Evolutionary conservation across 257 asterid genomes (phyloP), one percentile per base, ranked within the genome.

Genomic region (Solanum lycopersicoides): DNA sequence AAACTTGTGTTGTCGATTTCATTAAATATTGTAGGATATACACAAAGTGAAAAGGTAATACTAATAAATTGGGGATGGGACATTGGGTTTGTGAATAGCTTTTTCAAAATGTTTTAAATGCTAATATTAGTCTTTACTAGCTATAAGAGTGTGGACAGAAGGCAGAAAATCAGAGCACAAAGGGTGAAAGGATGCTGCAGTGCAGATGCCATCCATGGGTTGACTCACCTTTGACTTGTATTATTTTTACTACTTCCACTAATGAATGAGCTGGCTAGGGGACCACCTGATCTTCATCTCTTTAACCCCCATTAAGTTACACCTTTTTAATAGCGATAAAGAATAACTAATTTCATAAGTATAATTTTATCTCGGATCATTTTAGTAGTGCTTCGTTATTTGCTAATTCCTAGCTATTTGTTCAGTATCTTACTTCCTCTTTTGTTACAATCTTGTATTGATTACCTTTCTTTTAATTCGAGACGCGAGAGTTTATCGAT

Each of bases 151-250:
- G 88, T 68, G 80, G 44, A 85, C 86, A 85, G 25, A 32, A 53
- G 83, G 83, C 47, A 37, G 50, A 37, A 37, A 37, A 74, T 21
- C 82, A 74, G 60, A 76, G 35, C 35, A 76, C 34, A 39, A 76
- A 76, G 12, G 53, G 25, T 79, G 65, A 45, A 80, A 45, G 28
- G 28, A 28, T 16, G 82, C 87, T 13, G 68, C 25, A 79, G 16
- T 45, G 42, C 87, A 82, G 59, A 84, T 63, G 84, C 20, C 84
- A 80, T 30, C 77, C 30, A 63, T 63, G 77, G 44, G 88, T 90
- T 91, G 93, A 90, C 91, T 66, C 85, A 82, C 12, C 86, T 88
- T 89, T 89, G 92, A 91, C 93, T 88, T 60, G 75, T 76, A 86
- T 74, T 73, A 32, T 82, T n/a, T 53, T 37, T 9, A 73, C 30